phyloP scores from a whole-genome alignment of 306 rosid species.

The peach (Prunus persica) region Prunus_persica_NCBIv2 NC_034009.1:29264501-29265000 shows the following conservation, averaged over 20 bases:
- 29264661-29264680: constrained; percentile 10
- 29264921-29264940: constrained; percentile 40
- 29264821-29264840: constrained; percentile 43
- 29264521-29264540: constrained; percentile 19
- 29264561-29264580: constrained; percentile 42
- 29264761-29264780: constrained; percentile 42
- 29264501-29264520: not conserved
- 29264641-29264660: not conserved
- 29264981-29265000: constrained; percentile 32
- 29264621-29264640: constrained; percentile 1
- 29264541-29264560: constrained; percentile 22
- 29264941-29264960: constrained; percentile 49
- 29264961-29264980: constrained; percentile 40
- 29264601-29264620: constrained; percentile 14
- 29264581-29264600: constrained; percentile 25
- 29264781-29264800: constrained; percentile 48
- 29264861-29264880: constrained; percentile 33
- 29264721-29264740: constrained; percentile 39
- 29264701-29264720: constrained; percentile 15
- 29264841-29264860: constrained; percentile 17
- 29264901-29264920: constrained; percentile 29
- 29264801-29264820: constrained; percentile 43
- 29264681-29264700: constrained; percentile 6
- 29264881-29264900: constrained; percentile 31
- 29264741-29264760: constrained; percentile 47